A percentile compares a stretch with the other conserved stretches of the same genome.
phyloP scores from a whole-genome alignment of 1,284 basidiomycete species.

The Sporisorium graminicola region DNA sequence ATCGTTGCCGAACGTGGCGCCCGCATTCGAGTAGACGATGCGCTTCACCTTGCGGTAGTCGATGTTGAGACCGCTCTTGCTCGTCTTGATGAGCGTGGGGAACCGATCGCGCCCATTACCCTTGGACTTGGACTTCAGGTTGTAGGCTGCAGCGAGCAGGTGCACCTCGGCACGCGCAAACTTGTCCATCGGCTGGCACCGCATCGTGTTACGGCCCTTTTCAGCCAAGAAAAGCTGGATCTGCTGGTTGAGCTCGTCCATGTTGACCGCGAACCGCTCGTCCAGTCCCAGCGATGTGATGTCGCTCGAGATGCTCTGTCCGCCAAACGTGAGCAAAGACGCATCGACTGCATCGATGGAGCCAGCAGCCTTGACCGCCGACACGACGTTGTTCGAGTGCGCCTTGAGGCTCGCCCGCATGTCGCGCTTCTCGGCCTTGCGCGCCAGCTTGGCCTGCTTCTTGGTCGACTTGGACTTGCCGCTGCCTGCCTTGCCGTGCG shows the following conservation, averaged over 20 bases:
- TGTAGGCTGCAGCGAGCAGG: conserved; percentile 63
- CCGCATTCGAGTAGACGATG: conserved; percentile 48
- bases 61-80: conserved; percentile 40
- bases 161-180: conserved; percentile 66
- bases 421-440: conserved; percentile 50
- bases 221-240: conserved; percentile 60
- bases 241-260: conserved; percentile 60
- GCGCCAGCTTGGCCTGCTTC: conserved; percentile 54
- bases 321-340: conserved; percentile 32
- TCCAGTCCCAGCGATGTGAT: conserved; percentile 28
- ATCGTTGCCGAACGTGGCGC: conserved; percentile 54
- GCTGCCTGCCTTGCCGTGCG: conserved; percentile 51
- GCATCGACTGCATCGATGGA: conserved; percentile 40
- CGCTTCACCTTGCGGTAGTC: conserved; percentile 52
- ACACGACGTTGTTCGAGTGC: conserved; percentile 42
- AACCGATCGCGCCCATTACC: conserved; percentile 61
- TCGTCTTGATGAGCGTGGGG: conserved; percentile 66
- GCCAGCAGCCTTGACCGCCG: conserved; percentile 33
- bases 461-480: conserved; percentile 52
- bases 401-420: conserved; percentile 47
- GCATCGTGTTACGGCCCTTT: conserved; percentile 55
- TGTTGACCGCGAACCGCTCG: conserved; percentile 48
- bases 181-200: conserved; percentile 68
- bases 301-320: conserved; percentile 16
- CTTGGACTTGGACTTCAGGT: conserved; percentile 56